Percentiles rank a stretch among this genome's conserved stretches.
Conservation (phyloP, 441 rosid species). For the Geranium incanum region DNA sequence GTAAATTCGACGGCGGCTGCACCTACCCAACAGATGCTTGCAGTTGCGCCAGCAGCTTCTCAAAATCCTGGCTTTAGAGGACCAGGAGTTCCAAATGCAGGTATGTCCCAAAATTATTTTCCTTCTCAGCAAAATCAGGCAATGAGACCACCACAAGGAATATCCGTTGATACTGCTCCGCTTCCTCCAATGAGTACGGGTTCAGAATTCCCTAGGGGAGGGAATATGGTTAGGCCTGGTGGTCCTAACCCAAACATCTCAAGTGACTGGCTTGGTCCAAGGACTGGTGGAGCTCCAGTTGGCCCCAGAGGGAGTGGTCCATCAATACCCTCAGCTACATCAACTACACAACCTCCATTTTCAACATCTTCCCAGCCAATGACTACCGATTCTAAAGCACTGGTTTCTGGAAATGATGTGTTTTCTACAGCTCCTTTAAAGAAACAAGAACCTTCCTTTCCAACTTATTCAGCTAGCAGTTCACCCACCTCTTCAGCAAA, state of each 20-base stretch:
- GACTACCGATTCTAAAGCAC: slow-evolving; percentile 42
- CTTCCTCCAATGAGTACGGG: slow-evolving; percentile 36
- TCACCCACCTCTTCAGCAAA: slow-evolving; percentile 36
- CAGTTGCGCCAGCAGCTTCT: slow-evolving; percentile 32
- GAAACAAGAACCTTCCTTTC: slow-evolving; percentile 43
- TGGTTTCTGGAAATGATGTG: slow-evolving; percentile 50
- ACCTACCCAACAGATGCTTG: slow-evolving; percentile 38
- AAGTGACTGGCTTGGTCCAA: slow-evolving; percentile 52
- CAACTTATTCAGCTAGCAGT: slow-evolving; percentile 35
- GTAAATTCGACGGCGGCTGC: slow-evolving; percentile 29
- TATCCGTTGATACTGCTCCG: slow-evolving; percentile 37
- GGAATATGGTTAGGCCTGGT: slow-evolving; percentile 33
- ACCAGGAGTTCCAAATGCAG: slow-evolving; percentile 46
- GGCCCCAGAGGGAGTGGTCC: slow-evolving; percentile 37
- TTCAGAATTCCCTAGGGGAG: slow-evolving; percentile 47
- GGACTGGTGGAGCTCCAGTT: slow-evolving; percentile 34
- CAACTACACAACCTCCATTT: slow-evolving; percentile 37
- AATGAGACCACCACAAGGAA: slow-evolving; percentile 41
- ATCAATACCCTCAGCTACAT: slow-evolving; percentile 31
- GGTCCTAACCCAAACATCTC: slow-evolving; percentile 39
- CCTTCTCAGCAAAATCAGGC: slow-evolving; percentile 50
- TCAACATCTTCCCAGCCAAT: slow-evolving; percentile 32
- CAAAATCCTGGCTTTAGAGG: slow-evolving; percentile 53
- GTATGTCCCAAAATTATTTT: slow-evolving; percentile 40
- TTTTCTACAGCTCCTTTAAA: slow-evolving; percentile 44